Percentiles rank a stretch among this genome's conserved stretches.
Evolutionary conservation across 306 rosid species (phyloP).

Genomic region (Glycine soja): DNA sequence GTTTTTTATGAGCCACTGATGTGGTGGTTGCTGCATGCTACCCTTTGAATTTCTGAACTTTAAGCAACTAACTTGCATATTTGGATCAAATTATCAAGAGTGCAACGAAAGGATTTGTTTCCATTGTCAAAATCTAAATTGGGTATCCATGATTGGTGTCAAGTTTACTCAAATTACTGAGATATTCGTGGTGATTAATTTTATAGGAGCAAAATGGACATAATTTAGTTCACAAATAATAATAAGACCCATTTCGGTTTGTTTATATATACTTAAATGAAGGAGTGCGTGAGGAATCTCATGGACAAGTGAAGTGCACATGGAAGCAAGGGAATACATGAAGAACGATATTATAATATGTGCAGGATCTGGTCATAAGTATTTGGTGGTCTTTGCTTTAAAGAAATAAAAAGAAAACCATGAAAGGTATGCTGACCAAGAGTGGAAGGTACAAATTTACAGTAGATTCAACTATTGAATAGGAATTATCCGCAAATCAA

Average conservation of each 20-base stretch:
- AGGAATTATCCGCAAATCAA: slow-evolving; percentile 43
- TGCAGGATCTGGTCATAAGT: slow-evolving; percentile 54
- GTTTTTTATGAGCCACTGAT: slow-evolving; percentile 50
- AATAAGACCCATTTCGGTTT: slow-evolving; percentile 44
- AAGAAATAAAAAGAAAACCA: slow-evolving; percentile 43
- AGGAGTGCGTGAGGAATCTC: slow-evolving; percentile 48
- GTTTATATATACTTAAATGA: slow-evolving; percentile 29
- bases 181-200: slow-evolving; percentile 7
- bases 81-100: slow-evolving; percentile 30
- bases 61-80: slow-evolving; percentile 20
- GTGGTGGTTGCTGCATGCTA: slow-evolving; percentile 46
- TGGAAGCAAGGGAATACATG: slow-evolving; percentile 52
- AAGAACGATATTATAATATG: slow-evolving; percentile 36
- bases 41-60: slow-evolving; percentile 33
- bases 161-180: slow-evolving; percentile 16
- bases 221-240: slow-evolving; percentile 18
- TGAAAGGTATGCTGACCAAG: slow-evolving; percentile 46
- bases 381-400: slow-evolving; percentile 50
- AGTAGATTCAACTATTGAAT: slow-evolving; percentile 46
- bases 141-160: neutral
- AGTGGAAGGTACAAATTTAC: slow-evolving; percentile 58
- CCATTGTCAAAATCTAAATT: slow-evolving; percentile 7
- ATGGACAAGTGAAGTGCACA: slow-evolving; percentile 64
- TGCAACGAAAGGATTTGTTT: slow-evolving; percentile 30
- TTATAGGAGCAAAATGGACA: slow-evolving; percentile 46